phyloP scores from a whole-genome alignment of 257 asterid genomes.

The Plantago major region DNA sequence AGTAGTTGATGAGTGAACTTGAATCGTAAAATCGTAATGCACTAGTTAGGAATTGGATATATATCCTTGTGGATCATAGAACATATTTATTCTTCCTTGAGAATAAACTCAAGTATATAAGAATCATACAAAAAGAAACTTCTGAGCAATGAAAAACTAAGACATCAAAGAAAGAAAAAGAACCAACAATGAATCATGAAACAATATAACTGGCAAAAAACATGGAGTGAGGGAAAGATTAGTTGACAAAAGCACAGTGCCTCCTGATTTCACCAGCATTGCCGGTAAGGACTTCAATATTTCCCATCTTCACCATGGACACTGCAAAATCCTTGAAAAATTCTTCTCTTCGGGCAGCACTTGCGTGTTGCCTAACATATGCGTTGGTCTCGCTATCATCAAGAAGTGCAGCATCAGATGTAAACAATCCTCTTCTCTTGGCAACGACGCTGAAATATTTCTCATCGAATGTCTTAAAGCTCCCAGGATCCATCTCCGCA shows the following conservation, averaged over 20 bases:
- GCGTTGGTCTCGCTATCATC: constrained; percentile 29
- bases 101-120: too few relatives aligned
- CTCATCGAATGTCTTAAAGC: constrained; percentile 37
- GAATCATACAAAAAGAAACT: too few relatives aligned
- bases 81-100: too few relatives aligned
- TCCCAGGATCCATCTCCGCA: constrained; percentile 63
- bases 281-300: constrained; percentile 43
- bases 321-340: constrained; percentile 36
- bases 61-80: too few relatives aligned
- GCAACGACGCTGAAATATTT: constrained; percentile 33
- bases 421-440: constrained; percentile 43
- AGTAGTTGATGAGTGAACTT: too few relatives aligned
- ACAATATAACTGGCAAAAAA: too few relatives aligned
- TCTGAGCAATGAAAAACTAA: too few relatives aligned
- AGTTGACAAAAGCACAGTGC: constrained; percentile 41
- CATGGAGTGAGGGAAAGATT: background rate
- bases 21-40: too few relatives aligned
- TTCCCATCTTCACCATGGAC: constrained; percentile 53
- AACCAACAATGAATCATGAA: too few relatives aligned
- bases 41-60: too few relatives aligned
- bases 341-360: constrained; percentile 9
- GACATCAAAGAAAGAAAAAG: too few relatives aligned
- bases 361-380: constrained; percentile 28
- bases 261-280: constrained; percentile 46
- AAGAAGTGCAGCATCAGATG: constrained; percentile 49